Evolutionary conservation across 2,329 filamentous ascomycete species (phyloP), one percentile per base, ranked within the genome.

Genomic region (Boeremia lycopersici): DNA sequence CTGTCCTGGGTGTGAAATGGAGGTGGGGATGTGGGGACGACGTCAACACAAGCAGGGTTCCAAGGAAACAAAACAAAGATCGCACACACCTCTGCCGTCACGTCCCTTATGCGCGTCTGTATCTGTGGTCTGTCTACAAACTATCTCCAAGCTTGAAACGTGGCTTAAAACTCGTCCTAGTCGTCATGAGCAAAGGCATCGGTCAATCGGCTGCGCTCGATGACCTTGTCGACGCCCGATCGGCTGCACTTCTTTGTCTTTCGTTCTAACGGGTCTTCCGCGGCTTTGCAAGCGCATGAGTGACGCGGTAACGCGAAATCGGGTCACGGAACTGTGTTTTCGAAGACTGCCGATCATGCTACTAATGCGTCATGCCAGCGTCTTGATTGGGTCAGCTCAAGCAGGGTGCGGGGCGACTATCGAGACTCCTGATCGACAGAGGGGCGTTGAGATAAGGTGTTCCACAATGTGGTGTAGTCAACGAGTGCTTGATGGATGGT

Each of bases 21-120:
- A 36, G 6, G 31, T 26, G 28, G 26, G n/a, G 33, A 53, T 36
- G 43, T 48, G 36, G 17, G 25, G n/a, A 35, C 39, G 26, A 43
- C 50, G 39, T 49, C 52, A 45, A 45, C 26, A 2, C 25, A 53
- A 53, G 49, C 43, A 42, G 36, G 49, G 38, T 33, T 31, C 10
- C 17, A 31, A 28, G 35, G 11, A 30, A 42, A 17, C 23, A 6
- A 17, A 12, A n/a, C 6, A 23, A 17, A 10, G 41, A 41, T 17
- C 35, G 34, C 31, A 12, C 33, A 15, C 31, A 19, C 36, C 35
- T 28, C 40, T 42, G 6, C 35, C 36, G 46, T 55, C 42, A 46
- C 42, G 11, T 38, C n/a, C 10, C 19, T 47, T 36, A 43, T 39
- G 42, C 42, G 36, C 28, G 19, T 28, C 40, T 15, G 15, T 13